phyloP scores from a whole-genome alignment of 345 rosid genomes.

The Populus nigra region DNA sequence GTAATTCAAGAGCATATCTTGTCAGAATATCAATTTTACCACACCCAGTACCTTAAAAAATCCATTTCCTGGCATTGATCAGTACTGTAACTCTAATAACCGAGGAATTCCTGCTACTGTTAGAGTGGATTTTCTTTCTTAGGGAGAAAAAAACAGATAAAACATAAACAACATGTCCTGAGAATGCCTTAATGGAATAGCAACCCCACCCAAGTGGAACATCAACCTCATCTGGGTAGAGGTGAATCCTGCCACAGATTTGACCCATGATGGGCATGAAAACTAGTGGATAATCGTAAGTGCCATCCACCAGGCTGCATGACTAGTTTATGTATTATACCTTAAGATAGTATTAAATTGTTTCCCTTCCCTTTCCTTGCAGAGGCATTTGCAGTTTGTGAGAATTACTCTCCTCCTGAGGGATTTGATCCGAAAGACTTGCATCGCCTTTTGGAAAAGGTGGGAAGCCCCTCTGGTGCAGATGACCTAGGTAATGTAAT shows the following conservation, averaged over 20 bases:
- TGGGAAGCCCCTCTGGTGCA: slow-evolving; percentile 87
- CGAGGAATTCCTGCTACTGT: background rate
- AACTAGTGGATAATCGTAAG: background rate
- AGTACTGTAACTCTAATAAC: too few species aligned
- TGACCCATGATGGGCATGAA: background rate
- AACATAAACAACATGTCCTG: background rate
- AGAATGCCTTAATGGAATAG: background rate
- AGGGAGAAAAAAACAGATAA: background rate
- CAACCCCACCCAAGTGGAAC: background rate
- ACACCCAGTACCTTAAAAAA: too few species aligned
- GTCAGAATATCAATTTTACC: too few species aligned
- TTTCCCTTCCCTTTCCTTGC: slow-evolving; percentile 19
- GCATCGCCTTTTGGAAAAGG: slow-evolving; percentile 77
- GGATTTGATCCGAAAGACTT: slow-evolving; percentile 81
- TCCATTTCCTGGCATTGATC: too few species aligned
- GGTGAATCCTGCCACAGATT: background rate
- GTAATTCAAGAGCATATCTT: too few species aligned
- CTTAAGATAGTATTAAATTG: background rate
- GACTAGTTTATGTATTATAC: background rate
- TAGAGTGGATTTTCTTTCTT: background rate
- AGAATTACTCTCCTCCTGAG: slow-evolving; percentile 85
- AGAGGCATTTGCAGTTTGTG: slow-evolving; percentile 98
- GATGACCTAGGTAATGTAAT: slow-evolving; percentile 67
- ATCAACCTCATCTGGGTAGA: background rate
- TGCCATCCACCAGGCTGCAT: background rate